Conservation (phyloP, 2,329 filamentous ascomycete species). For the Fusarium albosuccineum region DNA sequence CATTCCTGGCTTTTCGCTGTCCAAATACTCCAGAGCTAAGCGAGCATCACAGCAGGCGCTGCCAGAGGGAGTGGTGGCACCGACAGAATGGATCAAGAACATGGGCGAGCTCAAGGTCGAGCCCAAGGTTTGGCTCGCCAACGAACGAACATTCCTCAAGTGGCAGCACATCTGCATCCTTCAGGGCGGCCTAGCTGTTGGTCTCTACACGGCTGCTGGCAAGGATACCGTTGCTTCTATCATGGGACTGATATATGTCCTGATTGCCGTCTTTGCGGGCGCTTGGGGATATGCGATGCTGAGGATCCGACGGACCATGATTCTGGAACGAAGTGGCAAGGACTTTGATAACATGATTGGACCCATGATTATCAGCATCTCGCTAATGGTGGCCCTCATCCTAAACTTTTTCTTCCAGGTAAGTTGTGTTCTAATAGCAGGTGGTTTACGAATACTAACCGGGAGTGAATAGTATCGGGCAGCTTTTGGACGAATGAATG, state of each 20-base stretch:
- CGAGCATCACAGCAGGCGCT: constrained; percentile 65
- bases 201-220: constrained; percentile 89
- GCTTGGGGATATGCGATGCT: constrained; percentile 91
- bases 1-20: constrained; percentile 85
- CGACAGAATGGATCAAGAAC: constrained; percentile 93
- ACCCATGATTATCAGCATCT: constrained; percentile 84
- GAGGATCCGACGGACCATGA: constrained; percentile 80
- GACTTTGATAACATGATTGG: constrained; percentile 93
- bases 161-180: constrained; percentile 97
- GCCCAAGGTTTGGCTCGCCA: constrained; percentile 98
- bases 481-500: constrained; percentile 48
- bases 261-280: constrained; percentile 85
- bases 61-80: constrained; percentile 89
- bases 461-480: constrained; percentile 47
- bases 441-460: constrained; percentile 20
- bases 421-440: constrained; percentile 46
- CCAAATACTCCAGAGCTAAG: constrained; percentile 76
- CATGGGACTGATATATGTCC: constrained; percentile 86
- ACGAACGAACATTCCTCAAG: constrained; percentile 97
- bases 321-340: constrained; percentile 85
- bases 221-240: constrained; percentile 80
- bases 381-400: constrained; percentile 81
- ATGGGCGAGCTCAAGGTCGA: constrained; percentile 91
- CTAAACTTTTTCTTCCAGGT: constrained; percentile 93
- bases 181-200: constrained; percentile 85